Evolutionary conservation across 192 early-diverging fungal genomes (phyloP).

Genomic region (Coemansia sp.): DNA sequence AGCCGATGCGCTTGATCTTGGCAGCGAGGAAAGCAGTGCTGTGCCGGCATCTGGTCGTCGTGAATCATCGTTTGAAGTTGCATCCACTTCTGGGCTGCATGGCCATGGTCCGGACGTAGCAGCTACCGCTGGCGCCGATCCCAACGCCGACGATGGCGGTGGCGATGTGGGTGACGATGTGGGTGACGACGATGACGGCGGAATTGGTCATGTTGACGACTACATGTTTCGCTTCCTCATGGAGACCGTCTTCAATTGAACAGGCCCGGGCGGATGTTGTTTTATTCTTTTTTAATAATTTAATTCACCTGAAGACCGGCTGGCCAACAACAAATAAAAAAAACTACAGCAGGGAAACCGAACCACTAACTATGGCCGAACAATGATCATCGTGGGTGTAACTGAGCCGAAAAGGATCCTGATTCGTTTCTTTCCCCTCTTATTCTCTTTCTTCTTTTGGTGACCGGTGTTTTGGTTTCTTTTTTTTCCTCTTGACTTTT

Average conservation of each 20-base stretch:
- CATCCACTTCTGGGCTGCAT: background rate
- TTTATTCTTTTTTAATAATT: no score
- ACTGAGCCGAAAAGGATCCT: background rate
- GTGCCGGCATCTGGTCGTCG: background rate
- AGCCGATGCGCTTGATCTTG: slow-evolving; percentile 42
- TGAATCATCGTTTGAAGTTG: background rate
- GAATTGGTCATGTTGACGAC: slow-evolving; percentile 72
- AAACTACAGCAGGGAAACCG: background rate
- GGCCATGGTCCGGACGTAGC: background rate
- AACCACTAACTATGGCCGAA: background rate
- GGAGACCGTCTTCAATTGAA: slow-evolving; percentile 6
- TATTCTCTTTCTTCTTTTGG: background rate
- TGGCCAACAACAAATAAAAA: background rate
- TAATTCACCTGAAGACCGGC: background rate
- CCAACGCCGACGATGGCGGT: background rate
- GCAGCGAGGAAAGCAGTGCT: slow-evolving; percentile 8
- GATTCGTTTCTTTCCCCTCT: background rate
- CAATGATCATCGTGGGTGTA: background rate
- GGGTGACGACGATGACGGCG: slow-evolving; percentile 37
- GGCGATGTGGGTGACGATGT: slow-evolving; percentile 4
- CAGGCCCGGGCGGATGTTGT: no score
- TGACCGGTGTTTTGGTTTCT: background rate
- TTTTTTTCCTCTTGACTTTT: background rate
- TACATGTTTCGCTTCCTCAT: slow-evolving; percentile 66
- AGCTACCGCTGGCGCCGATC: background rate